A percentile compares a stretch with the other conserved stretches of the same genome.
These are phyloP conservation scores for Cercophora newfieldiana DNA, from an alignment of 495 filamentous ascomycete species.

Conservation along the genomic window DNA sequence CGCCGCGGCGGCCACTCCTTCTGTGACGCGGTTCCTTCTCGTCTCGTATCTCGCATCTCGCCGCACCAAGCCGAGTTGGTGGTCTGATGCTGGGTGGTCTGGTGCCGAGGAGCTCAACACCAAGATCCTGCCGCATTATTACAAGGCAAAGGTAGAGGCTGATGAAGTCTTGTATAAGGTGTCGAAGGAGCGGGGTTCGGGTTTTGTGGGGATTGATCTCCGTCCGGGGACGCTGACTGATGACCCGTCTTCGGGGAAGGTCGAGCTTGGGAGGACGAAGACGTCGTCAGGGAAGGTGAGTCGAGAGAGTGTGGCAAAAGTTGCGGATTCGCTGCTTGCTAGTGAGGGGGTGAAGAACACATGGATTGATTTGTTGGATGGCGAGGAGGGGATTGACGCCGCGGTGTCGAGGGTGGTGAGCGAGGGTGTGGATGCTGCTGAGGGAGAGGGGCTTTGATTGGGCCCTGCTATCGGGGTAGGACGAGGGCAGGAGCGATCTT, in stretches of 20 bases:
- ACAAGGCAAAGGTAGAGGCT: constrained; percentile 71
- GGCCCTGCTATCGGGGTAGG: too few species aligned
- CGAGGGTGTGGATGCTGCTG: constrained; percentile 63
- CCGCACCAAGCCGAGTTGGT: constrained; percentile 62
- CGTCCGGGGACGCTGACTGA: constrained; percentile 66
- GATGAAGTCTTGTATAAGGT: constrained; percentile 70
- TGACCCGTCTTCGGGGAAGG: constrained; percentile 55
- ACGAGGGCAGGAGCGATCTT: too few species aligned
- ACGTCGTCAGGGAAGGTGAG: constrained; percentile 54
- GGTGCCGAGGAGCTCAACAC: constrained; percentile 51
- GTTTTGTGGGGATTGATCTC: constrained; percentile 66
- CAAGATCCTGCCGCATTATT: constrained; percentile 62
- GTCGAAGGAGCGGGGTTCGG: constrained; percentile 36
- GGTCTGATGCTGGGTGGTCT: constrained; percentile 60
- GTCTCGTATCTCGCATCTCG: constrained; percentile 68
- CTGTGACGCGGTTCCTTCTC: constrained; percentile 71
- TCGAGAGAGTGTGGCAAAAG: constrained; percentile 68
- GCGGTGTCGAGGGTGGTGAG: constrained; percentile 65
- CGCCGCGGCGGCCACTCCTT: constrained; percentile 57
- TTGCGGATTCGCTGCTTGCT: constrained; percentile 65
- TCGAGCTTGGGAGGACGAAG: constrained; percentile 64
- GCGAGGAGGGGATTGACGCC: constrained; percentile 56
- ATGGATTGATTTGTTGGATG: constrained; percentile 52
- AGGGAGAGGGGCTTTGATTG: constrained; percentile 50
- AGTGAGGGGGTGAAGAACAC: constrained; percentile 46